Base-by-base conservation (phyloP, 2,329 filamentous ascomycete species). In the Trichophaea hybrida region DNA sequence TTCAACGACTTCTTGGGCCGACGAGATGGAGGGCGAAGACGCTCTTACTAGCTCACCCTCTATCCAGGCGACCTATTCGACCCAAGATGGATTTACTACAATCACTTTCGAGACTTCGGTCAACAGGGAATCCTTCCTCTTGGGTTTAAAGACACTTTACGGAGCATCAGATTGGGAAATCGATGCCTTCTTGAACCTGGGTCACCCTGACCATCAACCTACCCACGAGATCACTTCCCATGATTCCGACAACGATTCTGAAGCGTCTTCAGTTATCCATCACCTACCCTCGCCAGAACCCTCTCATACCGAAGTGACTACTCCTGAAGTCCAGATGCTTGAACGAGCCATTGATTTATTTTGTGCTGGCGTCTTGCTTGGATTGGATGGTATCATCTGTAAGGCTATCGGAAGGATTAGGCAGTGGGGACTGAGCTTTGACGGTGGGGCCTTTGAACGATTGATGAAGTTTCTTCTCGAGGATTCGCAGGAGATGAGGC, bases 151-250 rank as follows among this genome's bases (percentile, higher is more conserved):
- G 8, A 59, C 57, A 50, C 8, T 65, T 44, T 65, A 65, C 49
- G 63, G 63, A 24, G 59, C 55, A 34, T 52, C 58, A 35, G 61
- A 63, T 54, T 65, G 63, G 63, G 59, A 63, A 31, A 56, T 64
- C 56, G 63, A 64, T 40, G 59, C 63, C 37, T 65, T 61, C 44
- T 56, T 65, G 61, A 54, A 65, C 57, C 61, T 59, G 15, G 56
- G 55, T 8, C 63, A 65, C 46, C 55, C 63, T 12, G 59, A 58
- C 40, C 56, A 65, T 57, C 38, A 44, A 13, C 10, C 31, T 31
- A 35, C 32, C 4, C 33, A 34, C 3, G 51, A 38, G 5, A 31
- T 33, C 48, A 24, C 13, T 13, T 17, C n/a, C n/a, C n/a, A 17
- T 33, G n/a, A 10, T 7, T 17, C 24, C 40, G 13, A 46, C 13